Conservation (phyloP, 2,329 filamentous ascomycete species). For the Aulographum hederae region DNA sequence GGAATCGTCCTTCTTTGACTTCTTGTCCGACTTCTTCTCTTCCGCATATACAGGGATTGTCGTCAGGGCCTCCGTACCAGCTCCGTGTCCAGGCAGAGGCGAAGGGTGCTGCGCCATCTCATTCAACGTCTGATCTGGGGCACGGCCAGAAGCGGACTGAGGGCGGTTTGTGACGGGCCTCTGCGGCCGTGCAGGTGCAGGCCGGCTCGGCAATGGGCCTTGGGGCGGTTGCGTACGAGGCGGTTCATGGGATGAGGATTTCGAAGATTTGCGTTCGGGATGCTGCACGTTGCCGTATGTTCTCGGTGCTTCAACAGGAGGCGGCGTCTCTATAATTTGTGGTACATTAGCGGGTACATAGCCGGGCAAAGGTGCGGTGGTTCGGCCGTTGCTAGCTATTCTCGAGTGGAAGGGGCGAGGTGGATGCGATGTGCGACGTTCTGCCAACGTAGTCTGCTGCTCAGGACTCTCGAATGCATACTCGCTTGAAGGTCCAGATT, state of each 20-base stretch:
- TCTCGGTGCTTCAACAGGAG: slow-evolving; percentile 21
- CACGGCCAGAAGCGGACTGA: slow-evolving; percentile 15
- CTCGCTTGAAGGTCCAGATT: no score
- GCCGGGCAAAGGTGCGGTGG: slow-evolving; percentile 31
- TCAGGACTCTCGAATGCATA: no score
- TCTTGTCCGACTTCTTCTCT: slow-evolving; percentile 50
- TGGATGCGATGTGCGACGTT: slow-evolving; percentile 14
- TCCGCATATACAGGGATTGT: slow-evolving; percentile 63
- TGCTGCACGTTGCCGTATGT: slow-evolving; percentile 14
- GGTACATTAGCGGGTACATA: slow-evolving; percentile 31
- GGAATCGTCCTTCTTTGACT: slow-evolving; percentile 48
- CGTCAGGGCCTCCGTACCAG: slow-evolving; percentile 58
- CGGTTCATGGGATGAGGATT: slow-evolving; percentile 15
- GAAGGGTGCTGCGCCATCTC: slow-evolving; percentile 49
- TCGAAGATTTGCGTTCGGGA: slow-evolving; percentile 33
- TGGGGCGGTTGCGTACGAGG: slow-evolving; percentile 11
- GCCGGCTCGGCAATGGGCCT: slow-evolving; percentile 10
- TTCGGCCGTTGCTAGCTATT: slow-evolving; percentile 36
- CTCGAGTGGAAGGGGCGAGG: slow-evolving; percentile 35
- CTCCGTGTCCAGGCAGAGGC: slow-evolving; percentile 49
- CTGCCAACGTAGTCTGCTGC: slow-evolving; percentile 4
- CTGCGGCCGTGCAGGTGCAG: slow-evolving; percentile 6
- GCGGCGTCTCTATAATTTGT: slow-evolving; percentile 47
- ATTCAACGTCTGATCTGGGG: slow-evolving; percentile 32
- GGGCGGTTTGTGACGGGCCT: slow-evolving; percentile 4